Base-by-base conservation (phyloP, 805 yeast genomes). In the Candida ortonii region DNA sequence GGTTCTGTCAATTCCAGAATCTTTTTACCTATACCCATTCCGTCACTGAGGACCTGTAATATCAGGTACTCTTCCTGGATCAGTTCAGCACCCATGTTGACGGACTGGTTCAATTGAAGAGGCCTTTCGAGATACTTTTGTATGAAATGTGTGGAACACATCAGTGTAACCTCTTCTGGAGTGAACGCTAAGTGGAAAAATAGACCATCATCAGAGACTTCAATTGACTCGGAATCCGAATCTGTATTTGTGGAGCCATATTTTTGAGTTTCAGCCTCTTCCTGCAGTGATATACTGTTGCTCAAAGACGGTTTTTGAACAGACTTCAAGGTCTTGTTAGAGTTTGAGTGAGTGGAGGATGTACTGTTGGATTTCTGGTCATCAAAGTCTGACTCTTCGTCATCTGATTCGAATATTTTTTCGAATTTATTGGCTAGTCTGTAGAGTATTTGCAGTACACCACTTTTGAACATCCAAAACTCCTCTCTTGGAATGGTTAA, bases 181-280 rank as follows among this genome's bases (percentile, higher is more conserved):
- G 83, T 75, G 47, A 74, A 71, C 2, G 83, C 80, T 22, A 80
- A 62, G 49, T 76, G 83, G 48, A 76, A 71, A 50, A 80, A 78
- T 32, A 53, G 50, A 20, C 68, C 66, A 33, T 65, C 73, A 18
- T 63, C 70, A 2, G 57, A 56, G 12, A 47, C 47, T 15, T 48
- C 52, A 5, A 30, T 23, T 4, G 39, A 37, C 25, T 22, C 28
- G n/a, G n/a, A n/a, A n/a, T n/a, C n/a, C 4, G 24, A 23, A n/a
- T 36, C 49, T 12, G 33, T 11, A 6, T 22, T 25, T 11, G 12
- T 26, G 5, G 27, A 8, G 6, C 29, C 34, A n/a, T n/a, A n/a
- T n/a, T n/a, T n/a, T n/a, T n/a, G n/a, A 18, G 9, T 16, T n/a
- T 35, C 38, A 14, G 7, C 14, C 17, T 38, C 23, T 29, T 44